These are phyloP conservation scores for Ambrosiella beaveri DNA, from an alignment of 2,329 filamentous ascomycete genomes.

Conservation along the genomic window DNA sequence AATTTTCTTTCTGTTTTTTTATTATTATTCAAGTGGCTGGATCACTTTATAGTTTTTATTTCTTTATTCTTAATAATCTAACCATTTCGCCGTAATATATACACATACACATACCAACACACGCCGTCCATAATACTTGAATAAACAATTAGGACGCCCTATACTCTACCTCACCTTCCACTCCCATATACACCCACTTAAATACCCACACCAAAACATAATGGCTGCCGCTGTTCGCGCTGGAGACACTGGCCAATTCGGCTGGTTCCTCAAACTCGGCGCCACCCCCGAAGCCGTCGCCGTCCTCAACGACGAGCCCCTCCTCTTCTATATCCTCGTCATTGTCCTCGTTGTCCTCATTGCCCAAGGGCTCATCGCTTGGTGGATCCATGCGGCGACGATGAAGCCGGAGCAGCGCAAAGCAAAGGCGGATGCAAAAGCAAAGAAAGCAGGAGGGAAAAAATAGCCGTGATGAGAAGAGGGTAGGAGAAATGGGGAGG, in stretches of 20 bases:
- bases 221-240: conserved; percentile 12
- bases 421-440: conserved; percentile 29
- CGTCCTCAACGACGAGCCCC: conserved; percentile 42
- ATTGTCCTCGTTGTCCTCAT: conserved; percentile 34
- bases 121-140: background rate
- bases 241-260: conserved; percentile 29
- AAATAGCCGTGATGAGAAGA: background rate
- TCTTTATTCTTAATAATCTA: background rate
- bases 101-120: background rate
- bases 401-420: conserved; percentile 43
- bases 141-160: background rate
- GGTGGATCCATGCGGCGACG: conserved; percentile 43
- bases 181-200: conserved; percentile 7
- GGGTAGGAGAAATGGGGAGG: background rate
- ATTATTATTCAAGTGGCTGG: background rate
- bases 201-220: background rate
- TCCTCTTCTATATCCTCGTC: conserved; percentile 39
- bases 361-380: conserved; percentile 30
- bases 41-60: background rate
- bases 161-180: background rate
- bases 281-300: conserved; percentile 41
- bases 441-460: conserved; percentile 17
- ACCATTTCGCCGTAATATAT: background rate
- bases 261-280: conserved; percentile 38
- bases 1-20: background rate